phyloP scores from a whole-genome alignment of 805 yeast genomes.

The Naumovozyma dairenensis region DNA sequence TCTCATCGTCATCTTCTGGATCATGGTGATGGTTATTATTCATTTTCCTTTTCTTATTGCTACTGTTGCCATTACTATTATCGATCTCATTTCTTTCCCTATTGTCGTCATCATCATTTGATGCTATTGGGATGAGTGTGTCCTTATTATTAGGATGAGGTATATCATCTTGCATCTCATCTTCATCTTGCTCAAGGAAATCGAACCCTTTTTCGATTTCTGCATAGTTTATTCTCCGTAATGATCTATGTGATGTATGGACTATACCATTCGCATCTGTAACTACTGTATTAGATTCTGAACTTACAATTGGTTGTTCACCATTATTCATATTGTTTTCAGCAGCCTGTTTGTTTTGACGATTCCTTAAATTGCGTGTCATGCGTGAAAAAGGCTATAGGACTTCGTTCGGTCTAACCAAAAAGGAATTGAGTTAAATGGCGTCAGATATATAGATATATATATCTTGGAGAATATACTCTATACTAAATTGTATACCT shows the following conservation, averaged over 20 bases:
- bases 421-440: no score
- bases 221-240: conserved; percentile 30
- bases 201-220: conserved; percentile 29
- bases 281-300: no score
- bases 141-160: conserved; percentile 6
- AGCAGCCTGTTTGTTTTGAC: conserved; percentile 3
- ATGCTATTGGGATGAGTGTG: no score
- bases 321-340: conserved; percentile 9
- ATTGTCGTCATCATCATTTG: conserved; percentile 5
- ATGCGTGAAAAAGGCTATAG: no score
- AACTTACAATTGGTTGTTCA: conserved; percentile 7
- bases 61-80: conserved; percentile 4
- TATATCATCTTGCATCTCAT: conserved; percentile 4
- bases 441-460: no score
- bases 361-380: conserved; percentile 12
- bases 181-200: conserved; percentile 18
- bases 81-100: conserved; percentile 2
- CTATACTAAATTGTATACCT: no score
- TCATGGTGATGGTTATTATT: no score
- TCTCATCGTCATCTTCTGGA: conserved; percentile 25
- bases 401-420: no score
- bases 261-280: conserved; percentile 23
- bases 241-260: conserved; percentile 27
- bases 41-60: conserved; percentile 1
- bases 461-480: no score